These are phyloP conservation scores for Fusarium metavorans DNA, from an alignment of 2,329 filamentous ascomycete genomes.

Conservation along the genomic window DNA sequence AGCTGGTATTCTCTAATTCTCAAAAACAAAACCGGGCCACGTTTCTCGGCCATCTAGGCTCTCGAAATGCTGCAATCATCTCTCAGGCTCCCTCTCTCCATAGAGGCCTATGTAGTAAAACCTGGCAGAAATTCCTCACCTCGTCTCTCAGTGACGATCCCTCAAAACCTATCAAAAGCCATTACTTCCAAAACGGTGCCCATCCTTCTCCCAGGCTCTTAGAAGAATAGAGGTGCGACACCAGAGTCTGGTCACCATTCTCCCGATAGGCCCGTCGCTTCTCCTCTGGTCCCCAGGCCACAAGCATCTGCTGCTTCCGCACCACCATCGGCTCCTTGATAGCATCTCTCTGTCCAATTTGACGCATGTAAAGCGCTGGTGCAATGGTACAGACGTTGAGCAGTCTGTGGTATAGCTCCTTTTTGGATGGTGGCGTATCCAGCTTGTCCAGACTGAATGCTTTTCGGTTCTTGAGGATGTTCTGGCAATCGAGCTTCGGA, in stretches of 20 bases:
- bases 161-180: neutral
- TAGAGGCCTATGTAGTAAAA: neutral
- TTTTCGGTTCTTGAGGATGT: slow-evolving; percentile 53
- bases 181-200: slow-evolving; percentile 26
- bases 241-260: slow-evolving; percentile 46
- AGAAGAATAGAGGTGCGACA: slow-evolving; percentile 45
- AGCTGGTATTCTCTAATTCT: neutral
- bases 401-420: slow-evolving; percentile 48
- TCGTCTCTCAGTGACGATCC: neutral
- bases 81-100: neutral
- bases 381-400: slow-evolving; percentile 50
- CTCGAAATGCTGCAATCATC: neutral
- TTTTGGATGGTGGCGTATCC: slow-evolving; percentile 45
- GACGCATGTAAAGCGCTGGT: slow-evolving; percentile 53
- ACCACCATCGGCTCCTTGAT: slow-evolving; percentile 51
- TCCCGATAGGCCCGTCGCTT: slow-evolving; percentile 45
- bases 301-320: slow-evolving; percentile 54
- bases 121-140: neutral
- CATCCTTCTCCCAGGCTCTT: slow-evolving; percentile 32
- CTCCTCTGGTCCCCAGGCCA: slow-evolving; percentile 53
- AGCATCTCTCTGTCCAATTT: slow-evolving; percentile 49
- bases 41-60: neutral
- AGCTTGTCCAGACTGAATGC: slow-evolving; percentile 49
- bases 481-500: slow-evolving; percentile 49
- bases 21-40: neutral